These are phyloP conservation scores for Melanogaster broomeanus DNA, from an alignment of 768 basidiomycete species.

Conservation along the genomic window DNA sequence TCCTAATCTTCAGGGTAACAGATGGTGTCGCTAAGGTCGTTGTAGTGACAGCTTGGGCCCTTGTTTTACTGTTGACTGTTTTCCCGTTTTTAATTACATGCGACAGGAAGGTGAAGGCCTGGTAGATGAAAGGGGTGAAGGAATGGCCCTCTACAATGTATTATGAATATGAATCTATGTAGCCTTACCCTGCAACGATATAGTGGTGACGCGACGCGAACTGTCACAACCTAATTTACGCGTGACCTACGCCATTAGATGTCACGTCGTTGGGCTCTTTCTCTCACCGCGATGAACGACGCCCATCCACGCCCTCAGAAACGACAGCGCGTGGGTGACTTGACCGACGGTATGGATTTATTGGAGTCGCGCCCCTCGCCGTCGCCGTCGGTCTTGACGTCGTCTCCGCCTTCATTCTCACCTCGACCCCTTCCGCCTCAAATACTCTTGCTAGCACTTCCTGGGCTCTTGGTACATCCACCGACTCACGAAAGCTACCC, in stretches of 20 bases:
- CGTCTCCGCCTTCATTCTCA: background rate
- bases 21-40: background rate
- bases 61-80: background rate
- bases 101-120: background rate
- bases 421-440: conserved; percentile 41
- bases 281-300: conserved; percentile 23
- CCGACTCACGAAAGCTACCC: conserved; percentile 59
- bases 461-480: conserved; percentile 61
- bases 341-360: background rate
- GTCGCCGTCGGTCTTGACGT: background rate
- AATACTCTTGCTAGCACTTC: conserved; percentile 61
- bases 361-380: background rate
- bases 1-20: background rate
- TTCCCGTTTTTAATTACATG: background rate
- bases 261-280: conserved; percentile 12
- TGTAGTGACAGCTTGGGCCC: background rate
- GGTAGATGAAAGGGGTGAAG: background rate
- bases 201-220: conserved; percentile 26
- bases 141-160: too few relatives aligned
- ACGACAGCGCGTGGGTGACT: conserved; percentile 27
- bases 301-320: conserved; percentile 37
- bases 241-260: conserved; percentile 21
- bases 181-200: too few relatives aligned
- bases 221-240: conserved; percentile 31
- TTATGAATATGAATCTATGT: too few relatives aligned